These are phyloP conservation scores for Aspergillus arachidicola DNA, from an alignment of 2,329 filamentous ascomycete species.

Conservation along the genomic window DNA sequence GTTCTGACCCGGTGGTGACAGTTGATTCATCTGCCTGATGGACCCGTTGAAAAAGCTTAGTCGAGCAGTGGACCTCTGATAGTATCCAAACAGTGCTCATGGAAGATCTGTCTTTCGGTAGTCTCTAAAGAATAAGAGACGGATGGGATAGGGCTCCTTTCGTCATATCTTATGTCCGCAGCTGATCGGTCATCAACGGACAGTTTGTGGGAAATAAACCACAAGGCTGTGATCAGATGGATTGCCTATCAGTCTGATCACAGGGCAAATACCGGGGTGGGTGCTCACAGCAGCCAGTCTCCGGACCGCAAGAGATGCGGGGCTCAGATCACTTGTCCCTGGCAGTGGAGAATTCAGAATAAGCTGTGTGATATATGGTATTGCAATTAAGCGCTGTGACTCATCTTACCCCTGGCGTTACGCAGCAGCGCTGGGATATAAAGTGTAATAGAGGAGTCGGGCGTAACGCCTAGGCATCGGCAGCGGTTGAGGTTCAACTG, in stretches of 20 bases:
- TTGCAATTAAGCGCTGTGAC: background rate
- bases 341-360: background rate
- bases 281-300: background rate
- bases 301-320: background rate
- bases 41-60: background rate
- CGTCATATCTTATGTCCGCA: background rate
- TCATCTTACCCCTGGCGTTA: background rate
- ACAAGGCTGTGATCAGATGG: background rate
- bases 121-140: background rate
- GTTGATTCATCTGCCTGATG: constrained; percentile 20
- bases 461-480: background rate
- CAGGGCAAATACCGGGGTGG: background rate
- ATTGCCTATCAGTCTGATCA: background rate
- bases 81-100: background rate
- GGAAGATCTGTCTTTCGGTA: background rate
- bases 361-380: background rate
- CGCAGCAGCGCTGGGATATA: background rate
- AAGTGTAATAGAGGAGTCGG: background rate
- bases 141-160: background rate
- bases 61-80: no score
- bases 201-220: background rate
- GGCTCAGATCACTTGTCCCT: background rate
- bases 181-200: background rate
- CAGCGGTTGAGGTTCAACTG: background rate
- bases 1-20: constrained; percentile 7